phyloP scores from a whole-genome alignment of 192 early-diverging fungal genomes.

The Spizellomyces sp. region DNA sequence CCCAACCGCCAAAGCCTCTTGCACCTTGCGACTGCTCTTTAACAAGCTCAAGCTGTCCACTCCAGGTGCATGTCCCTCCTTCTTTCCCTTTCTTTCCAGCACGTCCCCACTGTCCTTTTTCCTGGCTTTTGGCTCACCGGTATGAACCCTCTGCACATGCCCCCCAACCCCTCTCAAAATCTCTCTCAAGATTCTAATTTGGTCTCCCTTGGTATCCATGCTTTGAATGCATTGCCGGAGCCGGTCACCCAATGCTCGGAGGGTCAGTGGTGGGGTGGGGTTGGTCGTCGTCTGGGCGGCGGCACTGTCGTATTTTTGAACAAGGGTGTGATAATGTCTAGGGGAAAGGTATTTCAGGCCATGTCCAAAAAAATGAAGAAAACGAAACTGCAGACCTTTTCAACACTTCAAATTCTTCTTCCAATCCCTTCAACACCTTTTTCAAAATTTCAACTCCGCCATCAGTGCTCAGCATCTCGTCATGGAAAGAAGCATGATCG shows the following conservation, averaged over 20 bases:
- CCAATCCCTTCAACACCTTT: constrained; percentile 38
- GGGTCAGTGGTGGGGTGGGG: not conserved
- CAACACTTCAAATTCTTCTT: constrained; percentile 43
- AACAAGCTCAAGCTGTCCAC: constrained; percentile 42
- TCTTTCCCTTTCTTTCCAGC: not conserved
- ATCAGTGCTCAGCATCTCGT: constrained; percentile 4
- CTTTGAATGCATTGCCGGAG: constrained; percentile 51
- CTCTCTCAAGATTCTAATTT: constrained; percentile 55
- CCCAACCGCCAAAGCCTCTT: constrained; percentile 34
- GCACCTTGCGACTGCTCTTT: constrained; percentile 47
- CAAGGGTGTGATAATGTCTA: constrained; percentile 51
- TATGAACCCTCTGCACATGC: not conserved
- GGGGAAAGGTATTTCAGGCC: not conserved
- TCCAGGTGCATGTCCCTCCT: not conserved
- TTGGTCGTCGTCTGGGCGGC: not conserved
- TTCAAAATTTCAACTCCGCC: constrained; percentile 32
- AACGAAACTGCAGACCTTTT: constrained; percentile 33
- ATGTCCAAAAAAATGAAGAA: not conserved
- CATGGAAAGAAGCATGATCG: constrained; percentile 30
- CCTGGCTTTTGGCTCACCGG: constrained; percentile 7
- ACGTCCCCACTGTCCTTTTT: not conserved
- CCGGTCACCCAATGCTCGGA: constrained; percentile 45
- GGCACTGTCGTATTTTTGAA: constrained; percentile 45
- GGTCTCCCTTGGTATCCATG: constrained; percentile 59
- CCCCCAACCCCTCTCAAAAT: constrained; percentile 30